These are phyloP conservation scores for Davidsoniella australis DNA, from an alignment of 2,329 filamentous ascomycete species.

Conservation along the genomic window DNA sequence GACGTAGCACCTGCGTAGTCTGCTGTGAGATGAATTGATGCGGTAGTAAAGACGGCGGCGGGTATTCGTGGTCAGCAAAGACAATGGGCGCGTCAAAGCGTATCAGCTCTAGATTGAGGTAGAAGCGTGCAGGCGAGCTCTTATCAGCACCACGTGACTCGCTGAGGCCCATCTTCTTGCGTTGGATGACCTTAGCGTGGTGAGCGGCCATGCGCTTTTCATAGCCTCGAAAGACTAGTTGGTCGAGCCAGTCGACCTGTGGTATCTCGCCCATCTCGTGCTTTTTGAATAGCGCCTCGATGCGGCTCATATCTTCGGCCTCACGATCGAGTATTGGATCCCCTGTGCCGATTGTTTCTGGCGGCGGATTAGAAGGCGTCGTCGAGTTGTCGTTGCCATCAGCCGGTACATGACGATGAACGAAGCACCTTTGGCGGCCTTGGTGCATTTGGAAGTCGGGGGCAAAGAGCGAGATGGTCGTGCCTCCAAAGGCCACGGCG, in stretches of 20 bases:
- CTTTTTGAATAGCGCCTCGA: slow-evolving; percentile 86
- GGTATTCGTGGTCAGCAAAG: slow-evolving; percentile 87
- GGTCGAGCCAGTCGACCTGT: slow-evolving; percentile 86
- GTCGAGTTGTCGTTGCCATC: slow-evolving; percentile 68
- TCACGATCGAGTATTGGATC: slow-evolving; percentile 44
- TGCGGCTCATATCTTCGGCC: slow-evolving; percentile 67
- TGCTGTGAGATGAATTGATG: slow-evolving; percentile 34
- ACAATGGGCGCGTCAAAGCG: slow-evolving; percentile 92
- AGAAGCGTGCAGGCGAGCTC: slow-evolving; percentile 36
- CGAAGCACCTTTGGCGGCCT: slow-evolving; percentile 75
- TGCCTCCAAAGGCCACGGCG: slow-evolving; percentile 83
- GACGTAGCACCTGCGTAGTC: slow-evolving; percentile 43
- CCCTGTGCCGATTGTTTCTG: slow-evolving; percentile 32
- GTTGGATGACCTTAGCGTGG: slow-evolving; percentile 17
- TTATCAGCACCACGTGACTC: slow-evolving; percentile 16
- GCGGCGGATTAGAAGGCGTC: slow-evolving; percentile 49
- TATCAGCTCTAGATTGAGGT: slow-evolving; percentile 78
- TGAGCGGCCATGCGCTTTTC: slow-evolving; percentile 44
- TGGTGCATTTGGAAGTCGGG: slow-evolving; percentile 80
- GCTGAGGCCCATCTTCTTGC: slow-evolving; percentile 20
- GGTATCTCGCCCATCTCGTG: slow-evolving; percentile 96
- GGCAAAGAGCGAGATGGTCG: slow-evolving; percentile 83
- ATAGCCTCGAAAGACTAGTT: slow-evolving; percentile 77
- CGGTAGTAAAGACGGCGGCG: slow-evolving; percentile 44
- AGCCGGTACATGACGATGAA: slow-evolving; percentile 67